Percentiles rank a stretch among this genome's conserved stretches.
Evolutionary conservation across 2,329 filamentous ascomycete species (phyloP).

Genomic region (Calonectria naviculata): DNA sequence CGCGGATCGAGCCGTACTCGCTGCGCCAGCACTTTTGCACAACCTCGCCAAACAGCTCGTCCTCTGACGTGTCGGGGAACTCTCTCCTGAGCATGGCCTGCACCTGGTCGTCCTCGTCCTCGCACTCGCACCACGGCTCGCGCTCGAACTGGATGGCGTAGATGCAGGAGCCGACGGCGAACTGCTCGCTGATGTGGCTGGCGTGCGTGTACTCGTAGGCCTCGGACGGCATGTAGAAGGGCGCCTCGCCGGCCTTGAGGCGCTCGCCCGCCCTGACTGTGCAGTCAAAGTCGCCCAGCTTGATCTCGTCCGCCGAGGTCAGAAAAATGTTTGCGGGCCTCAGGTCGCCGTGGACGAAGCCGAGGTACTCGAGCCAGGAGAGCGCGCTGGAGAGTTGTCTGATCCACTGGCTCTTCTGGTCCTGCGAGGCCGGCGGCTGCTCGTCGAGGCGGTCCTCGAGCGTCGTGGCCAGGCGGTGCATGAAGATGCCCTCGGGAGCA

Average conservation of each 20-base stretch:
- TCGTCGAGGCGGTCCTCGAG: background rate
- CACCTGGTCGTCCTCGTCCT: background rate
- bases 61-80: background rate
- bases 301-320: background rate
- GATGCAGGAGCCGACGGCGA: conserved; percentile 16
- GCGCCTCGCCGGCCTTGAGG: background rate
- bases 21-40: background rate
- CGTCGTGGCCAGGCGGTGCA: conserved; percentile 15
- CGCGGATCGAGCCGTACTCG: background rate
- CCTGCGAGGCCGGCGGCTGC: background rate
- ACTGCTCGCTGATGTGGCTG: conserved; percentile 14
- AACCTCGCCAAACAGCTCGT: background rate
- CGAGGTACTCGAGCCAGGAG: background rate
- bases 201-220: background rate
- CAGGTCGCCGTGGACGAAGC: background rate
- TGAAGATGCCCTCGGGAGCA: conserved; percentile 12
- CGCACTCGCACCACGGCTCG: background rate
- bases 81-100: background rate
- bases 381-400: background rate
- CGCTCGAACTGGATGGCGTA: conserved; percentile 5
- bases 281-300: conserved; percentile 11
- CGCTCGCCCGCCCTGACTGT: background rate
- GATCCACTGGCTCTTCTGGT: background rate
- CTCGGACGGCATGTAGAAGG: conserved; percentile 4
- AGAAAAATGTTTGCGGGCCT: background rate